Percentiles rank a stretch among this genome's conserved stretches.
These are phyloP conservation scores for Coemansia sp. DNA, from an alignment of 192 early-diverging fungal genomes.

Conservation along the genomic window DNA sequence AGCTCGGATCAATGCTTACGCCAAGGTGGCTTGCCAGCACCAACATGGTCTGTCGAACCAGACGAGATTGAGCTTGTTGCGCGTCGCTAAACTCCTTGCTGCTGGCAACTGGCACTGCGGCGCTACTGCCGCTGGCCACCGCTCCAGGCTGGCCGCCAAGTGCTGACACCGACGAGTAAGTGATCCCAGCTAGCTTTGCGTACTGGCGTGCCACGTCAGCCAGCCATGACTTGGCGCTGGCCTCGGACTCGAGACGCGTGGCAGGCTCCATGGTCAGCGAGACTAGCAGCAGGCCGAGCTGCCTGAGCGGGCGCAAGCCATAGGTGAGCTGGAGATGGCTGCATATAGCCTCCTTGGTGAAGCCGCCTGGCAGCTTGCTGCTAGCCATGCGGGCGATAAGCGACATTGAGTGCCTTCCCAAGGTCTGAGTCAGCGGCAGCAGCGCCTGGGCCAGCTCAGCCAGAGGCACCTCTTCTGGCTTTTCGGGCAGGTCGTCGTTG, in stretches of 20 bases:
- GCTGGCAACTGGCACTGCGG: slow-evolving; percentile 75
- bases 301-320: slow-evolving; percentile 62
- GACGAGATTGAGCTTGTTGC: slow-evolving; percentile 67
- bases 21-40: slow-evolving; percentile 83
- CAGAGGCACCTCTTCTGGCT: slow-evolving; percentile 86
- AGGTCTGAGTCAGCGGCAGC: slow-evolving; percentile 61
- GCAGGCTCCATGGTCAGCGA: slow-evolving; percentile 85
- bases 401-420: slow-evolving; percentile 82
- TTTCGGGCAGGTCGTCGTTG: slow-evolving; percentile 90
- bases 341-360: slow-evolving; percentile 68
- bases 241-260: slow-evolving; percentile 69
- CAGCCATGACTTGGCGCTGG: slow-evolving; percentile 84
- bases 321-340: slow-evolving; percentile 67
- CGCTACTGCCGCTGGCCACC: slow-evolving; percentile 66
- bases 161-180: slow-evolving; percentile 8
- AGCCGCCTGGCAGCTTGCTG: slow-evolving; percentile 94
- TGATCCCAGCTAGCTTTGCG: slow-evolving; percentile 71
- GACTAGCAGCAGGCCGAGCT: slow-evolving; percentile 75
- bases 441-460: slow-evolving; percentile 76
- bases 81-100: slow-evolving; percentile 82
- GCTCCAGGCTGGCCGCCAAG: slow-evolving; percentile 52
- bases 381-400: slow-evolving; percentile 81
- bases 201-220: slow-evolving; percentile 70
- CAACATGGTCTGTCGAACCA: slow-evolving; percentile 77
- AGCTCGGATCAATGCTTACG: slow-evolving; percentile 65